phyloP scores from a whole-genome alignment of 257 asterid genomes.

The Solanum appendiculatum region DNA sequence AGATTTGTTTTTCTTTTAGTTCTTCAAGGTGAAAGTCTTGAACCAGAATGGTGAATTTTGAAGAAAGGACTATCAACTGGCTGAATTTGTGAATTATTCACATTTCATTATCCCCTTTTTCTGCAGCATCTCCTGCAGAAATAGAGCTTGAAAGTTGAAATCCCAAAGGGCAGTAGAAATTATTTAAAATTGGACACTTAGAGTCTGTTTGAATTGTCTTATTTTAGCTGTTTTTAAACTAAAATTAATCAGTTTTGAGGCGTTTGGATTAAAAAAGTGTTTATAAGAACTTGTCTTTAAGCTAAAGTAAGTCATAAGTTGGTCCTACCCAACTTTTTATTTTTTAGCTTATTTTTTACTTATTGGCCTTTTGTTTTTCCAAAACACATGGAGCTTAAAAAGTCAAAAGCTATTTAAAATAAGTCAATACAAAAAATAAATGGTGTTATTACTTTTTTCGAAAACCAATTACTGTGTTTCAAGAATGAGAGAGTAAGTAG shows the following conservation, averaged over 20 bases:
- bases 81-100: background rate
- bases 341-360: too few relatives aligned
- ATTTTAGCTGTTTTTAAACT: too few relatives aligned
- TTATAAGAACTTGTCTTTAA: too few relatives aligned
- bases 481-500: constrained; percentile 14
- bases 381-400: too few relatives aligned
- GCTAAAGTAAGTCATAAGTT: too few relatives aligned
- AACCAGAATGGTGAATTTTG: background rate
- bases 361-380: too few relatives aligned
- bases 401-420: too few relatives aligned
- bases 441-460: background rate
- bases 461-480: constrained; percentile 8
- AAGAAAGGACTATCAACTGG: background rate
- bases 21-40: background rate
- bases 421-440: too few relatives aligned
- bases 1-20: background rate
- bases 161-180: background rate
- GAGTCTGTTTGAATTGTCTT: background rate
- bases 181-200: background rate
- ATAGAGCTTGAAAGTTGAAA: background rate
- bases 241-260: too few relatives aligned
- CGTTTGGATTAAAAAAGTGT: too few relatives aligned
- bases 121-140: background rate
- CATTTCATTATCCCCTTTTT: background rate
- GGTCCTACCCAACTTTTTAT: too few relatives aligned